Evolutionary conservation across 106 monocot species (phyloP), one percentile per base, ranked within the genome.

Genomic region (Dioscorea zingiberensis): DNA sequence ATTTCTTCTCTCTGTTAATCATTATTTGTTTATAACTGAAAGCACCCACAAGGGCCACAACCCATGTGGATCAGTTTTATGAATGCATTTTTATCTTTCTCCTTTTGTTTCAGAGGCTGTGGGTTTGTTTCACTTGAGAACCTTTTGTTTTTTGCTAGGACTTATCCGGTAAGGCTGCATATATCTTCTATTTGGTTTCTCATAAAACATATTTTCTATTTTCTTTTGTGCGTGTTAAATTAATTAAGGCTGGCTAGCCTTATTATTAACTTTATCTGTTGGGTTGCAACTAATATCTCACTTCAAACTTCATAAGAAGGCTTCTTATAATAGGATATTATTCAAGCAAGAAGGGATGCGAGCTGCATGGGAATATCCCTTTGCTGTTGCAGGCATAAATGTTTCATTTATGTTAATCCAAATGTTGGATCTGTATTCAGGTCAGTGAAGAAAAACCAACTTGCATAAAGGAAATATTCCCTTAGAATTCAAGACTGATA

Each of bases 111-210:
- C 80, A 94, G 94, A 81, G 90, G 90, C 7, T 80, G 90, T 80
- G 94, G 94, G 71, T 90, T 80, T 76, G 71, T 94, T 68, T 84
- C 87, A 61, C 83, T 94, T 27, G 94, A 94, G 78, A 94, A 94
- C 73, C 80, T 94, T 32, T 61, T 94, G 55, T 94, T 85, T 72
- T 86, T 83, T 72, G 94, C 87, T 54, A 75, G 73, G 65, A 90
- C 84, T 27, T 87, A 85, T 44, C 86, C 87, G 74, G 94, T 94
- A 90, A 30, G 70, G 18, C 44, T 49, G 17, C 44, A 12, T 55
- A 48, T 44, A 24, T 51, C 17, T 18, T 11, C 13, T 60, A 21
- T 15, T 46, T 25, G 16, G 27, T 4, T 11, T 47, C 44, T 65
- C 38, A 27, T 47, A 30, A 53, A 47, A 48, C 15, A 18, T 15